Base-by-base conservation (phyloP, 2,329 filamentous ascomycete species). In the Ophiostoma novo-ulmi region DNA sequence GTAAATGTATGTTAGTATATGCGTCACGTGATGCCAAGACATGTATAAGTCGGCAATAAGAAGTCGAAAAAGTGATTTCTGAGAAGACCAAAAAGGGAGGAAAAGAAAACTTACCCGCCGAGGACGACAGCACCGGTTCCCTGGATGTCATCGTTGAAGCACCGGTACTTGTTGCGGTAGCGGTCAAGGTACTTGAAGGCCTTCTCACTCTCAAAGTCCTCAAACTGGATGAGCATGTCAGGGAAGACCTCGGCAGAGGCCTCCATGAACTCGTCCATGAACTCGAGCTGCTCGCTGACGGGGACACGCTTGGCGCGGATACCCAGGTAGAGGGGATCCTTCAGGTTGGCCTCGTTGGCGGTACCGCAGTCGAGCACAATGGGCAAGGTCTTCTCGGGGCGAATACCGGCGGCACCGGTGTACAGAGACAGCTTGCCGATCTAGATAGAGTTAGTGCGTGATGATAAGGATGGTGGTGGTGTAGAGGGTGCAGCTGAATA, bases 131-230 rank as follows among this genome's bases (percentile, higher is more conserved):
- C 93, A 76, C 95, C 95, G 76, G 95, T 98, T 75, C 94, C 94
- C 84, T 98, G 94, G 78, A 99, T 95, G 79, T 99, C 94, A 78
- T 98, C 95, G 80, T 98, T 98, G 88, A 99, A 99, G 85, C 92
- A 96, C 80, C 92, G 94, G 85, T 97, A 94, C 74, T 85, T 87
- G 79, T 94, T 85, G 76, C 92, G 91, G 82, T 98, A 98, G 72
- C 93, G 88, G 79, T 95, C 91, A 58, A 98, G 87, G 77, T 96
- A 94, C 73, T 91, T 91, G 87, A 98, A 99, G 66, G 95, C 94
- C 81, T 89, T 89, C 75, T 88, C 85, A 77, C 94, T 97, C 84
- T 98, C 97, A 81, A 97, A 98, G 78, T 98, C 95, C 80, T 98
- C 94, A 76, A 97, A 98, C 79, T 98, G 95, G 73, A 98, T 92